Evolutionary conservation across 257 asterid species (phyloP).

Genomic region (Thymus mandschuricus): DNA sequence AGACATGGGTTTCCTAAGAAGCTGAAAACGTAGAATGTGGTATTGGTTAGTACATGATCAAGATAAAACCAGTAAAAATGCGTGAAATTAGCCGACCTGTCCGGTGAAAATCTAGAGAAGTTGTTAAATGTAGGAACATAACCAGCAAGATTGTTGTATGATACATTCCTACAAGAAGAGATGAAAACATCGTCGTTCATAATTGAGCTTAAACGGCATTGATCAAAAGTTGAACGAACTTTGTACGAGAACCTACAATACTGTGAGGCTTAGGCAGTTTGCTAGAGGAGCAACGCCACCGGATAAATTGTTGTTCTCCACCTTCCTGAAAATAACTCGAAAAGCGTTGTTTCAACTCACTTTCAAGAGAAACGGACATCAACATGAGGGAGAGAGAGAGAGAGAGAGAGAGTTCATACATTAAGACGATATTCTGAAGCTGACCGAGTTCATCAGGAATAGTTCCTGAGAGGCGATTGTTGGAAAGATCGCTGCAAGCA

Average conservation of each 20-base stretch:
- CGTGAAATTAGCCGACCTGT: conserved; percentile 43
- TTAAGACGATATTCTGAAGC: conserved; percentile 74
- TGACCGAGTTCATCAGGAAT: conserved; percentile 84
- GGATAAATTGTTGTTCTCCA: conserved; percentile 74
- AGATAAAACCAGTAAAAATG: neutral
- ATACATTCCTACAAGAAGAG: conserved; percentile 62
- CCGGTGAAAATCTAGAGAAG: conserved; percentile 80
- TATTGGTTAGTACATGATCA: neutral
- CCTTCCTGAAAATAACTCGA: conserved; percentile 47
- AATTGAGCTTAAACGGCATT: neutral
- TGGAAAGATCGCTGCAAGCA: conserved; percentile 73
- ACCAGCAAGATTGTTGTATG: conserved; percentile 77
- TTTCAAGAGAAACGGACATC: neutral
- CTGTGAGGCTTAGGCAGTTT: conserved; percentile 64
- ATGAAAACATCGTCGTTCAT: conserved; percentile 3
- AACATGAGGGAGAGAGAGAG: neutral
- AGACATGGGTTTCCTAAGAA: conserved; percentile 84
- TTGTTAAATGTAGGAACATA: conserved; percentile 77
- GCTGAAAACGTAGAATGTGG: conserved; percentile 32
- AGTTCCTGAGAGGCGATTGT: conserved; percentile 71
- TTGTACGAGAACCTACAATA: conserved; percentile 55
- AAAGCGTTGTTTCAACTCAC: neutral
- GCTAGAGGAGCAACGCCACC: conserved; percentile 68
- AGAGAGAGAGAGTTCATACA: conserved; percentile 50
- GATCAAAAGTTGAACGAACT: neutral